These are phyloP conservation scores for Medicago truncatula DNA, from an alignment of 306 rosid genomes.

Conservation along the genomic window MtrunA17r5.0-ANR NC_053043.1:40481501-40482000, in stretches of 20 bases:
- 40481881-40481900: constrained; percentile 65
- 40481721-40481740: not conserved
- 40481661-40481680: too few relatives aligned
- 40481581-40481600: not conserved
- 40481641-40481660: not conserved
- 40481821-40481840: constrained; percentile 71
- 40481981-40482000: constrained; percentile 80
- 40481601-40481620: not conserved
- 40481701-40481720: too few relatives aligned
- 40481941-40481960: constrained; percentile 71
- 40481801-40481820: constrained; percentile 17
- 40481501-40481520: not conserved
- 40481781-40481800: constrained; percentile 11
- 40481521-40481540: too few relatives aligned
- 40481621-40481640: not conserved
- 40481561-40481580: not conserved
- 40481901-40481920: constrained; percentile 68
- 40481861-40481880: constrained; percentile 89
- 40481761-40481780: not conserved
- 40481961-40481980: constrained; percentile 95
- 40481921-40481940: constrained; percentile 83
- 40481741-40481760: not conserved
- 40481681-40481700: too few relatives aligned
- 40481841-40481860: constrained; percentile 95
- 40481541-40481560: too few relatives aligned